Percentiles rank a stretch among this genome's conserved stretches.
Evolutionary conservation across 192 early-diverging fungal genomes (phyloP).

Genomic region (Dimargaris cristalligena): DNA sequence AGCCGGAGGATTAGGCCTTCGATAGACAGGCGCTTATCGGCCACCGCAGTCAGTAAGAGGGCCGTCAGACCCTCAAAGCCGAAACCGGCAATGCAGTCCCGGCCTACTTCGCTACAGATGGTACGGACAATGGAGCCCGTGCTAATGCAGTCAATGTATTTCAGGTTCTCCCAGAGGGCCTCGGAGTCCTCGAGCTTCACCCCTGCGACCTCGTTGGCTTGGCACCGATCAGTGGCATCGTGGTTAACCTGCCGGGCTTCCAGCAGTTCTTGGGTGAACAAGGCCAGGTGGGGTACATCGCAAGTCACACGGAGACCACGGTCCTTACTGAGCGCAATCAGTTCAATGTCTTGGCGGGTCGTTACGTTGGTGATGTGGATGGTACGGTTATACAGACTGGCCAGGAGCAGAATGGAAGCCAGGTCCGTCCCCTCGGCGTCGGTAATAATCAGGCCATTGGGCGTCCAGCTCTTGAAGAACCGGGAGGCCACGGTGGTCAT

Average conservation of each 20-base stretch:
- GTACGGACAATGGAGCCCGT: slow-evolving; percentile 31
- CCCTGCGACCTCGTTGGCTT: background rate
- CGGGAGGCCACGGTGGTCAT: slow-evolving; percentile 46
- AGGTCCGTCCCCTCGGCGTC: slow-evolving; percentile 77
- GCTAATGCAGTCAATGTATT: slow-evolving; percentile 82
- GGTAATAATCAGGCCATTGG: slow-evolving; percentile 52
- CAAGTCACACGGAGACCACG: slow-evolving; percentile 78
- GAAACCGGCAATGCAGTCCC: slow-evolving; percentile 19
- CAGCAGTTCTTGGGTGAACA: slow-evolving; percentile 41
- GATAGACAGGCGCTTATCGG: slow-evolving; percentile 56
- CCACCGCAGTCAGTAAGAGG: slow-evolving; percentile 66
- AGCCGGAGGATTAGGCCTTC: slow-evolving; percentile 58
- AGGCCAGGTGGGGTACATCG: slow-evolving; percentile 76
- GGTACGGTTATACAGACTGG: slow-evolving; percentile 62
- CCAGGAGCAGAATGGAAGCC: slow-evolving; percentile 73
- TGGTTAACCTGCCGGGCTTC: background rate
- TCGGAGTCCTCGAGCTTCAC: slow-evolving; percentile 39
- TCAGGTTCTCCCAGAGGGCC: slow-evolving; percentile 66
- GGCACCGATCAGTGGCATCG: background rate
- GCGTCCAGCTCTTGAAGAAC: slow-evolving; percentile 71
- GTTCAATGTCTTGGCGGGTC: slow-evolving; percentile 58
- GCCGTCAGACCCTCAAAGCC: slow-evolving; percentile 56
- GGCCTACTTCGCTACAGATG: slow-evolving; percentile 23
- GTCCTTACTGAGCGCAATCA: slow-evolving; percentile 74
- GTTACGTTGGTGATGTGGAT: slow-evolving; percentile 80